A percentile compares a stretch with the other conserved stretches of the same genome.
phyloP scores from a whole-genome alignment of 169 alveolate species.

The Plasmodium blacklocki region DNA sequence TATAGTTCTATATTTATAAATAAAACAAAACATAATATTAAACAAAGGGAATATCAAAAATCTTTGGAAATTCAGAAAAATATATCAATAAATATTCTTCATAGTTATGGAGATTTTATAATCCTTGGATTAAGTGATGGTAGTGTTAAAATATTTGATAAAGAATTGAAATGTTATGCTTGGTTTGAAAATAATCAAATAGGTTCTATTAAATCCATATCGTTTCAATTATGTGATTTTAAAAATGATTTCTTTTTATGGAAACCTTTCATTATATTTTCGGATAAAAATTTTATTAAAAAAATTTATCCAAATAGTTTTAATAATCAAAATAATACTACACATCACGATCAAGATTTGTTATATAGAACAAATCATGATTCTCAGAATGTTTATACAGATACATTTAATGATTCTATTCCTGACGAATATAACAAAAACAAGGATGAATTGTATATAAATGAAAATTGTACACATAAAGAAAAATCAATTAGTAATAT shows the following conservation, averaged over 20 bases:
- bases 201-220: conserved; percentile 64
- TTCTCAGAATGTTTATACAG: too few species aligned
- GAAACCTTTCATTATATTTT: conserved; percentile 66
- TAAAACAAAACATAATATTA: conserved; percentile 59
- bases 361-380: too few species aligned
- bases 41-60: conserved; percentile 77
- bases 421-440: too few species aligned
- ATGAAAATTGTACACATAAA: too few species aligned
- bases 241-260: conserved; percentile 59
- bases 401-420: too few species aligned
- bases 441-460: too few species aligned
- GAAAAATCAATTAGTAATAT: too few species aligned
- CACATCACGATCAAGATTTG: too few species aligned
- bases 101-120: conserved; percentile 67
- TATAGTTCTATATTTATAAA: conserved; percentile 69
- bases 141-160: conserved; percentile 59
- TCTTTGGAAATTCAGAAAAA: conserved; percentile 56
- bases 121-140: conserved; percentile 68
- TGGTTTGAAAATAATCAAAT: conserved; percentile 68
- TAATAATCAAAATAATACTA: neutral
- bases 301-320: conserved; percentile 58
- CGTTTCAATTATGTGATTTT: conserved; percentile 53
- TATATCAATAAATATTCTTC: conserved; percentile 46
- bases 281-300: conserved; percentile 51
- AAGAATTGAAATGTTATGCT: conserved; percentile 74